phyloP scores from a whole-genome alignment of 2,329 filamentous ascomycete species.

The Dendryphion nanum region DNA sequence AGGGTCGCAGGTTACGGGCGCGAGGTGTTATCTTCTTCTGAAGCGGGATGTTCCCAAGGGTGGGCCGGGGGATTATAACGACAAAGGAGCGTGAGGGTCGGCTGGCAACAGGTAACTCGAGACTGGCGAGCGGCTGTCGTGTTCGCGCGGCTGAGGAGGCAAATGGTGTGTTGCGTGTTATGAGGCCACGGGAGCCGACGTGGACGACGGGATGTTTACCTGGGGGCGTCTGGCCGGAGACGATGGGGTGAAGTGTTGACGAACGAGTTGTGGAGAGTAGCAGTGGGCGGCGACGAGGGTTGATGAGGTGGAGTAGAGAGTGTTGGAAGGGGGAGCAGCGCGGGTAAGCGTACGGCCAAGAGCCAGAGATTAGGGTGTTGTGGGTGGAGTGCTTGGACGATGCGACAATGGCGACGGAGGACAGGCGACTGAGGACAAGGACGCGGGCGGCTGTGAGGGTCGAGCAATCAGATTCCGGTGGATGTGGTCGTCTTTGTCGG shows the following conservation, averaged over 20 bases:
- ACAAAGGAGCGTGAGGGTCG: slow-evolving; percentile 17
- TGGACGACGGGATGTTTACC: slow-evolving; percentile 2
- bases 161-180: no score
- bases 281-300: slow-evolving; percentile 1
- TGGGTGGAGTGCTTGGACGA: slow-evolving; percentile 14
- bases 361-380: slow-evolving; percentile 7
- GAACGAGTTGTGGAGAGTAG: slow-evolving; percentile 1
- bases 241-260: slow-evolving; percentile 6
- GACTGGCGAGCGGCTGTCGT: slow-evolving; percentile 9
- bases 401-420: slow-evolving; percentile 2
- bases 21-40: slow-evolving; percentile 4
- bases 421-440: no score
- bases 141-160: not conserved
- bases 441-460: slow-evolving; percentile 6
- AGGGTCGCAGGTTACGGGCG: not conserved
- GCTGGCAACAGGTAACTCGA: slow-evolving; percentile 11
- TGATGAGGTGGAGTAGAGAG: no score
- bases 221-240: slow-evolving; percentile 19
- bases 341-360: slow-evolving; percentile 4
- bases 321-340: slow-evolving; percentile 3
- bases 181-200: no score
- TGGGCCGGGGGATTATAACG: no score
- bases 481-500: no score
- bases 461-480: no score
- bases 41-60: slow-evolving; percentile 22